These are phyloP conservation scores for Paspalum vaginatum DNA, from an alignment of 176 grass and related monocot genomes.

Conservation along the genomic window DNA sequence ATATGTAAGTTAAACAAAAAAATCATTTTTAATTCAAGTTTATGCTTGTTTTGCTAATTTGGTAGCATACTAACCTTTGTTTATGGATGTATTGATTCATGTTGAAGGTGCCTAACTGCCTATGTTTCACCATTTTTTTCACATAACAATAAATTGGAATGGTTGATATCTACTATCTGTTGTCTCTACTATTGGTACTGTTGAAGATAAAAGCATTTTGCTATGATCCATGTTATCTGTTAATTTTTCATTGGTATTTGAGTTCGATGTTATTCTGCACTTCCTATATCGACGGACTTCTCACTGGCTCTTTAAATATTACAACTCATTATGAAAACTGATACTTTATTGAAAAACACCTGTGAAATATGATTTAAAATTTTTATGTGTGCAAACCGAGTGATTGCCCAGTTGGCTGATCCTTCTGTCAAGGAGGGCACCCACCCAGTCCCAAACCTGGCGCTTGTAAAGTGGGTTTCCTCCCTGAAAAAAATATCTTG, in stretches of 20 bases:
- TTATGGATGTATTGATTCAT: slow-evolving; percentile 12
- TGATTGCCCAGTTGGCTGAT: background rate
- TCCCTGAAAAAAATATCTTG: background rate
- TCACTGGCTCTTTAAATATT: background rate
- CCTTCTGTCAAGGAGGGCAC: background rate
- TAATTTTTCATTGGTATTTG: slow-evolving; percentile 22
- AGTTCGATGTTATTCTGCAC: slow-evolving; percentile 12
- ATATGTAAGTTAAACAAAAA: slow-evolving; percentile 66
- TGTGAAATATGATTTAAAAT: slow-evolving; percentile 28
- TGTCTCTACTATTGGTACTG: background rate
- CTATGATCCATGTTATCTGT: slow-evolving; percentile 6
- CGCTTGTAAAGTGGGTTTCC: background rate
- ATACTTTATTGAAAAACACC: slow-evolving; percentile 29
- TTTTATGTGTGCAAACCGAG: background rate
- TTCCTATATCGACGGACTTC: background rate
- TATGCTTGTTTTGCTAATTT: slow-evolving; percentile 25
- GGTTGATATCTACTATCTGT: slow-evolving; percentile 5
- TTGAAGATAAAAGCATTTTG: slow-evolving; percentile 15
- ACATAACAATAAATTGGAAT: background rate
- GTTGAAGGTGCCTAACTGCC: background rate
- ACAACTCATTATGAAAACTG: background rate
- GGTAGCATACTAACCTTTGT: slow-evolving; percentile 11
- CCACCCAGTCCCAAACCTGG: background rate
- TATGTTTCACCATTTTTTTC: slow-evolving; percentile 8
- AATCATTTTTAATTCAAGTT: slow-evolving; percentile 16